Percentiles rank a stretch among this genome's conserved stretches.
Conservation (phyloP, 2,329 filamentous ascomycete genomes). For the Microcyclospora tardicrescens region DNA sequence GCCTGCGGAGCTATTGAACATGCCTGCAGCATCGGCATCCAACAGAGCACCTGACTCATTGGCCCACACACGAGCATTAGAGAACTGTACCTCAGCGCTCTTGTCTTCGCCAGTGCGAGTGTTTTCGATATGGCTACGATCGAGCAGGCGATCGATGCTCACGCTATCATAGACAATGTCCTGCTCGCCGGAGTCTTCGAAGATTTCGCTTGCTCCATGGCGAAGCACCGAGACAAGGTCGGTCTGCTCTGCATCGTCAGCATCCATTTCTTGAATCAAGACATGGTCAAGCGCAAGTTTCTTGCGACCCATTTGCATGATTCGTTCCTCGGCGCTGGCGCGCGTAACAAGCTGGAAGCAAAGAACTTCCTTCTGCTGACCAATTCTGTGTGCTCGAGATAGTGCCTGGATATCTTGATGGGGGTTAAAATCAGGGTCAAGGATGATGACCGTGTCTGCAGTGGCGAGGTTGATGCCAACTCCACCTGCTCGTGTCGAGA, state of each 20-base stretch:
- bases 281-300: slow-evolving; percentile 95
- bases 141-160: slow-evolving; percentile 81
- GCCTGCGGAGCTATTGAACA: no score
- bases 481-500: slow-evolving; percentile 88
- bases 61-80: slow-evolving; percentile 82
- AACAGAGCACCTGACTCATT: slow-evolving; percentile 60
- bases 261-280: slow-evolving; percentile 82
- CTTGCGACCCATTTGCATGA: slow-evolving; percentile 86
- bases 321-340: slow-evolving; percentile 81
- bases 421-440: slow-evolving; percentile 94
- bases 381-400: slow-evolving; percentile 87
- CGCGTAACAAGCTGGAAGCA: slow-evolving; percentile 92
- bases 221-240: slow-evolving; percentile 81
- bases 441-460: slow-evolving; percentile 93
- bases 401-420: slow-evolving; percentile 96
- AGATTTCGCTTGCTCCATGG: slow-evolving; percentile 76
- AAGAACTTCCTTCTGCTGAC: slow-evolving; percentile 88
- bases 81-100: slow-evolving; percentile 67
- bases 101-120: slow-evolving; percentile 51
- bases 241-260: slow-evolving; percentile 62
- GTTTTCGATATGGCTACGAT: slow-evolving; percentile 68
- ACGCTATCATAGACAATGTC: slow-evolving; percentile 71
- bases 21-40: slow-evolving; percentile 19
- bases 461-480: slow-evolving; percentile 96
- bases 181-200: slow-evolving; percentile 58